A percentile compares a stretch with the other conserved stretches of the same genome.
Conservation (phyloP, 805 yeast genomes). For the Pichia californica region DNA sequence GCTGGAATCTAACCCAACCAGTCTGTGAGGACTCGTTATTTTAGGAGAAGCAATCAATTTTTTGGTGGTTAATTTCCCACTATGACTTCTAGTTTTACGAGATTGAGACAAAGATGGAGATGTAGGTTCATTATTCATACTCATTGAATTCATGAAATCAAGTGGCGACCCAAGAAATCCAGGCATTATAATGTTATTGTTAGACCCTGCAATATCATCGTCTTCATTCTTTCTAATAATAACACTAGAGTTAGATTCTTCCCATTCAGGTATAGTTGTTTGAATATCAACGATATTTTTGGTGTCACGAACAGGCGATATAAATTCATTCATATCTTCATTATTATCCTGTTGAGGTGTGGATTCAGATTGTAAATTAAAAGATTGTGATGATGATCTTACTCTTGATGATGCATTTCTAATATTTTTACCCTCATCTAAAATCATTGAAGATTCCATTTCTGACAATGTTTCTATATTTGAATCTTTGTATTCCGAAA, state of each 20-base stretch:
- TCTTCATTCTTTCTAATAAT: not conserved
- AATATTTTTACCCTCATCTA: conserved; percentile 3
- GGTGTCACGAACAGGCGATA: not conserved
- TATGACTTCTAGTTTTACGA: not conserved
- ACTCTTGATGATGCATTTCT: not conserved
- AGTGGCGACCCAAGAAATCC: not conserved
- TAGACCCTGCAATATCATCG: not conserved
- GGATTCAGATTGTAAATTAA: conserved; percentile 6
- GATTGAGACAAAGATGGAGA: not conserved
- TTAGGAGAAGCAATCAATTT: conserved; percentile 15
- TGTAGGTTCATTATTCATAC: not conserved
- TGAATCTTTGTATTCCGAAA: not conserved
- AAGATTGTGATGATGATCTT: not conserved
- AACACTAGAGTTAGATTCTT: conserved; percentile 7
- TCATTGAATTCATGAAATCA: not conserved
- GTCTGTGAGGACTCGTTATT: conserved; percentile 16
- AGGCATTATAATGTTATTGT: not conserved
- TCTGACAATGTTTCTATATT: conserved; percentile 7
- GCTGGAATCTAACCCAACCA: conserved; percentile 14
- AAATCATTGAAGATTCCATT: conserved; percentile 8
- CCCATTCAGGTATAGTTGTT: not conserved
- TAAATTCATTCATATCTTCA: not conserved
- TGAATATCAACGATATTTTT: not conserved
- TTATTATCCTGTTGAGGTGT: conserved; percentile 5
- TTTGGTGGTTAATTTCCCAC: conserved; percentile 10